Conservation (phyloP, 257 asterid genomes). For the Nicotiana attenuata region DNA sequence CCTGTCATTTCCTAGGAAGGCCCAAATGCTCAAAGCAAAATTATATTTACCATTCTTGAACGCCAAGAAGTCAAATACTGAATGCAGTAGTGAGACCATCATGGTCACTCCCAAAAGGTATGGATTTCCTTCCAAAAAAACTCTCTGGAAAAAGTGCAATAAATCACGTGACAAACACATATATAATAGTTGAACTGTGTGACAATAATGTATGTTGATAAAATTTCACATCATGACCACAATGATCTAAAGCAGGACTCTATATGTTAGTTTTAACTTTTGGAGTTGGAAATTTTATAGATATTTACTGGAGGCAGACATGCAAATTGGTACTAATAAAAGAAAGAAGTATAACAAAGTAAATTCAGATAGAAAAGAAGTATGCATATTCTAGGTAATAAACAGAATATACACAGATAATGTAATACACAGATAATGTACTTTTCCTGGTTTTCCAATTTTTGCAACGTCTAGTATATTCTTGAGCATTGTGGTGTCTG, state of each 20-base stretch:
- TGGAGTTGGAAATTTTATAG: not conserved
- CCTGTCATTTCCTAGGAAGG: not conserved
- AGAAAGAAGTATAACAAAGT: not conserved
- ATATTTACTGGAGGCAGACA: not conserved
- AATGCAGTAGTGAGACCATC: slow-evolving; percentile 86
- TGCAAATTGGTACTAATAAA: not conserved
- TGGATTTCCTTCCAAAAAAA: slow-evolving; percentile 96
- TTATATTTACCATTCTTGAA: slow-evolving; percentile 77
- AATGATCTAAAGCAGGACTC: not conserved
- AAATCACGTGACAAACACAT: slow-evolving; percentile 12
- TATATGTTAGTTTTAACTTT: not conserved
- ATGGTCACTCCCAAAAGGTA: slow-evolving; percentile 77
- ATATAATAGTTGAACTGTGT: not conserved
- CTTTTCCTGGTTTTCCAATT: not conserved
- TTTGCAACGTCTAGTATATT: not conserved
- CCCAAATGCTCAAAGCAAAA: not conserved
- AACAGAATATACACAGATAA: not conserved
- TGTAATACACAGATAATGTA: not conserved
- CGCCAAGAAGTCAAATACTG: slow-evolving; percentile 90
- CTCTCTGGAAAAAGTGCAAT: slow-evolving; percentile 64
- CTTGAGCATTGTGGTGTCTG: not conserved
- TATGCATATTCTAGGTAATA: not conserved
- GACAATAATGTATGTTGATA: not conserved
- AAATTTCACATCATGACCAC: not conserved
- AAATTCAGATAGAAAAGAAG: not conserved